Conservation (phyloP, 2,329 filamentous ascomycete species). For the Cercospora zeae-maydis region DNA sequence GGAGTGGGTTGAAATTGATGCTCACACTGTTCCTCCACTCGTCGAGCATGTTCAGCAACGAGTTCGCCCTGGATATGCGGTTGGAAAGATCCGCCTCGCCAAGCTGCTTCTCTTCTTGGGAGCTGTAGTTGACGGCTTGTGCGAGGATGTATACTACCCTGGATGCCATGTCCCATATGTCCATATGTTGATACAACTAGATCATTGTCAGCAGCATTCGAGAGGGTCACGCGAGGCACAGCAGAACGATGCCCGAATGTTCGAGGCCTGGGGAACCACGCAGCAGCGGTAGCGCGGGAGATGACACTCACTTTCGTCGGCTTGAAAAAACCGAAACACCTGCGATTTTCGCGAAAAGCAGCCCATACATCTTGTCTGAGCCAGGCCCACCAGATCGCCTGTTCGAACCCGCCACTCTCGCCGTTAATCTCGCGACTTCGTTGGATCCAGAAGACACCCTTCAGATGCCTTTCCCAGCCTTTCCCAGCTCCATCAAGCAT, state of each 20-base stretch:
- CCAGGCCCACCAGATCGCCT: constrained; percentile 65
- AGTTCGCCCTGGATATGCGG: constrained; percentile 42
- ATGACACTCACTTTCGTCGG: constrained; percentile 41
- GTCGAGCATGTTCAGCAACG: constrained; percentile 48
- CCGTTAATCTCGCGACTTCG: constrained; percentile 60
- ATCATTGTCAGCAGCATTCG: background rate
- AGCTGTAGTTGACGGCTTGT: constrained; percentile 57
- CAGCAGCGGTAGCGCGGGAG: too few relatives aligned
- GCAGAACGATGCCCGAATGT: too few relatives aligned
- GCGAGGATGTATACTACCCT: constrained; percentile 55
- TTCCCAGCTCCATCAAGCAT: constrained; percentile 60
- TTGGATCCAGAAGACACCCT: constrained; percentile 65
- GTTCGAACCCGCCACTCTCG: constrained; percentile 54
- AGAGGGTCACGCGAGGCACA: too few relatives aligned
- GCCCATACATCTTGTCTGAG: constrained; percentile 64
- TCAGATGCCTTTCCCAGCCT: constrained; percentile 60
- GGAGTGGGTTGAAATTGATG: constrained; percentile 45
- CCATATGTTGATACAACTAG: constrained; percentile 45
- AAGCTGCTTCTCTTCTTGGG: constrained; percentile 48
- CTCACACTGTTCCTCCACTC: constrained; percentile 50
- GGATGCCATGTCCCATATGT: constrained; percentile 53
- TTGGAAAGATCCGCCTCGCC: constrained; percentile 41
- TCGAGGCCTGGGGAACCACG: too few relatives aligned
- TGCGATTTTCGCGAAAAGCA: constrained; percentile 57
- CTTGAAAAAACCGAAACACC: constrained; percentile 57